Evolutionary conservation across 306 rosid species (phyloP), one percentile per base, ranked within the genome.

Genomic region (Luffa acutangula): DNA sequence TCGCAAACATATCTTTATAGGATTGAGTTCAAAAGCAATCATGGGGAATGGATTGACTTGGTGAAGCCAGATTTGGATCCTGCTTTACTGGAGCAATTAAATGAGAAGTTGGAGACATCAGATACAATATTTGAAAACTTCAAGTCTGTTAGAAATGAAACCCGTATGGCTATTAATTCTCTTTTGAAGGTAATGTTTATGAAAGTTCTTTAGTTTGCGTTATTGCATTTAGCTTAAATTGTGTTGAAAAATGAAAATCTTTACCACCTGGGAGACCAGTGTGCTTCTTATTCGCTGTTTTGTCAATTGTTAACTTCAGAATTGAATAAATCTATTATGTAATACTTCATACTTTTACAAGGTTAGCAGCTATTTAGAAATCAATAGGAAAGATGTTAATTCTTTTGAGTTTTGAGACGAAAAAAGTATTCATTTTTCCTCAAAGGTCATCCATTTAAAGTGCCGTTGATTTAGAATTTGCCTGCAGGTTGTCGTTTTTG

Each of bases 51-150:
- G 99, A 82, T 90, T 76, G 80, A 85, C 80, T 83, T 39, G 33
- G 93, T 89, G 79, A 91, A 93, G 79, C 97, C 98, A 60, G 89
- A 80, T 76, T 59, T 90, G 73, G 96, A 89, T 83, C 86, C 94
- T 76, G 83, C 87, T 65, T 75, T 88, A 81, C 77, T 90, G 39
- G 80, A 82, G 17, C 91, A 88, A 51, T 78, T 93, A 83, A 82
- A 86, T 75, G 90, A 83, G 57, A 88, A 84, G 49, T 72, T 70
- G 34, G 96, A 91, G 79, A 72, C 75, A 49, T 76, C 87, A 8
- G 93, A 89, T 80, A 58, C 21, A 53, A 96, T 87, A 79, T 82
- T 90, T 64, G 93, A 90, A 82, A 82, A 85, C 25, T 87, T 85
- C 78, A 91, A 85, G 87, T 80, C 89, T 78, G 86, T 91, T 76